Percentiles rank a stretch among this genome's conserved stretches.
Conservation (phyloP, 1,139 yeast species). For the Diutina pseudorugosa region DNA sequence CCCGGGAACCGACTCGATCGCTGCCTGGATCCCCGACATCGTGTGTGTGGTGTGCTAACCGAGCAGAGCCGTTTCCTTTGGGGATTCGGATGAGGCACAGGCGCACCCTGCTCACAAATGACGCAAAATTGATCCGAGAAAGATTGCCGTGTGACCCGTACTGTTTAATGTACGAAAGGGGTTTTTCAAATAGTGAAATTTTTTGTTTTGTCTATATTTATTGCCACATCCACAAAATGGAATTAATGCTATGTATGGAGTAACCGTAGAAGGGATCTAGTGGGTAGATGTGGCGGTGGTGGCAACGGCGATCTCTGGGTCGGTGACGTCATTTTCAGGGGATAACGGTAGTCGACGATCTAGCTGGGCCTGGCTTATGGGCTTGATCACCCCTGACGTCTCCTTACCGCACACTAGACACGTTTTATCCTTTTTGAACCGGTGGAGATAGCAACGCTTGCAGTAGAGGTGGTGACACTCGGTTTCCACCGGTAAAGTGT, state of each 20-base stretch:
- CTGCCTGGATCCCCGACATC: background rate
- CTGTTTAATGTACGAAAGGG: too few species aligned
- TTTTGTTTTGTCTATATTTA: background rate
- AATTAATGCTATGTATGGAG: too few species aligned
- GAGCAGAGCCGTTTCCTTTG: too few species aligned
- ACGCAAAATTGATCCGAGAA: background rate
- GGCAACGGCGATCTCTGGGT: background rate
- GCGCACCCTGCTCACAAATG: too few species aligned
- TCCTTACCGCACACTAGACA: conserved; percentile 51
- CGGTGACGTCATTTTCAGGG: background rate
- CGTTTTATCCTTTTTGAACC: conserved; percentile 26
- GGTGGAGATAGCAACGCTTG: conserved; percentile 43
- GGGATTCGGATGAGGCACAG: too few species aligned
- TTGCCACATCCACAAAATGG: too few species aligned
- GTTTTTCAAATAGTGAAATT: too few species aligned
- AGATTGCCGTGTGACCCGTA: too few species aligned
- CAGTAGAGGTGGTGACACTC: conserved; percentile 60
- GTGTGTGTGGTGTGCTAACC: background rate
- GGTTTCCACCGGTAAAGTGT: conserved; percentile 48
- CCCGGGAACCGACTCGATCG: conserved; percentile 1
- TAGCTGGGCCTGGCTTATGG: conserved; percentile 5
- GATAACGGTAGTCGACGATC: too few species aligned
- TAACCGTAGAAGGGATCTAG: too few species aligned
- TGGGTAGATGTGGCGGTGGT: too few species aligned
- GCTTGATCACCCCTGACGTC: conserved; percentile 41